Conservation (phyloP, 495 filamentous ascomycete genomes). For the Clavariopsis aquatica region DNA sequence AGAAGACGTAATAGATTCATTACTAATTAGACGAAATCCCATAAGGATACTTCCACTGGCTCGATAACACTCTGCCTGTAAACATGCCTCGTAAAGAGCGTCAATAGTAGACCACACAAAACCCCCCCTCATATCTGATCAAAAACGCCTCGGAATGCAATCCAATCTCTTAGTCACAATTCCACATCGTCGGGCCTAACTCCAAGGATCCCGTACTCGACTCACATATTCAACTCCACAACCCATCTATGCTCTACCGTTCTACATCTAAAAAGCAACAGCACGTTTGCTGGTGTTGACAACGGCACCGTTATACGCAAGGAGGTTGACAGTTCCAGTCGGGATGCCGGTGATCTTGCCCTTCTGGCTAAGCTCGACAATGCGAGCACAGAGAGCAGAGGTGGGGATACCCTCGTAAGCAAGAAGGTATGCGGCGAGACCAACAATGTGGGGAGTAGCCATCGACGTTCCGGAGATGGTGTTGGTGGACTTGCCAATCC, state of each 20-base stretch:
- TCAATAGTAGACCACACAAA: neutral
- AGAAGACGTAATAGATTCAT: neutral
- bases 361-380: conserved; percentile 22
- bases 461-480: conserved; percentile 64
- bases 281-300: neutral
- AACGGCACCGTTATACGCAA: conserved; percentile 27
- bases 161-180: neutral
- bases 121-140: too few relatives aligned
- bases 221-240: neutral
- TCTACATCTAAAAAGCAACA: neutral
- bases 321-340: conserved; percentile 17
- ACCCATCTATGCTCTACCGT: neutral
- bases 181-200: neutral
- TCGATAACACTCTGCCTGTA: neutral
- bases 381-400: conserved; percentile 22
- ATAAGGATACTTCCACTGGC: neutral
- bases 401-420: conserved; percentile 12
- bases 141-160: neutral
- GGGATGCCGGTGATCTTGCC: conserved; percentile 24
- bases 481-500: conserved; percentile 42
- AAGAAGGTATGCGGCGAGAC: conserved; percentile 48
- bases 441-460: conserved; percentile 63
- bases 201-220: neutral
- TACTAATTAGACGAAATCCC: neutral
- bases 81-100: neutral